Evolutionary conservation across 768 basidiomycete genomes (phyloP), one percentile per base, ranked within the genome.

Genomic region (Lactifluus rugatus): DNA sequence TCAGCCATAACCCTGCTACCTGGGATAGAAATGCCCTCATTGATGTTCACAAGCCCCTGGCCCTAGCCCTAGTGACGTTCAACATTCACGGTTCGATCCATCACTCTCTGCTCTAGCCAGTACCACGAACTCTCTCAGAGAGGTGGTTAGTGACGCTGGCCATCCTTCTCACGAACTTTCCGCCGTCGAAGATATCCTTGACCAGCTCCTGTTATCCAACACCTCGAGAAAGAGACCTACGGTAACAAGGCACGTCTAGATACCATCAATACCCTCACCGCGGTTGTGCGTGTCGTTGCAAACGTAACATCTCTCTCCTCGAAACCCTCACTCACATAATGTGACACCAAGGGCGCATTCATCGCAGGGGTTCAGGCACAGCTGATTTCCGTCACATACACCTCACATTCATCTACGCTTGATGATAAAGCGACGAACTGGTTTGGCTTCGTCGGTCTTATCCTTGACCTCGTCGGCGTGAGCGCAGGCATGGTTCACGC

Each of bases 1-100:
- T 17, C 25, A 17, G 52, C 47, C 52, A 48, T 26, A 54, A 60
- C 53, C 53, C 53, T 45, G 9, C 25, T 59, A 25, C 52, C 58
- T 41, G 19, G 53, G 58, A 32, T 50, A 53, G 58, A 34, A 49
- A 54, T 49, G 19, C 26, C 48, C 13, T 54, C 52, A 19, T 37
- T 45, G 53, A 25, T 54, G n/a, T n/a, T n/a, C n/a, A n/a, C n/a
- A n/a, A n/a, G n/a, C n/a, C n/a, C n/a, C n/a, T n/a, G n/a, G n/a
- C n/a, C n/a, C n/a, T n/a, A n/a, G n/a, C n/a, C n/a, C n/a, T n/a
- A n/a, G n/a, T n/a, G n/a, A n/a, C n/a, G n/a, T n/a, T n/a, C n/a
- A n/a, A n/a, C n/a, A n/a, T n/a, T n/a, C n/a, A n/a, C n/a, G n/a
- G n/a, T n/a, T n/a, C n/a, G 9, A 9, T 31, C 28, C 34, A 34